Conservation (phyloP, 768 basidiomycete genomes). For the Rhizopogon roseolus region DNA sequence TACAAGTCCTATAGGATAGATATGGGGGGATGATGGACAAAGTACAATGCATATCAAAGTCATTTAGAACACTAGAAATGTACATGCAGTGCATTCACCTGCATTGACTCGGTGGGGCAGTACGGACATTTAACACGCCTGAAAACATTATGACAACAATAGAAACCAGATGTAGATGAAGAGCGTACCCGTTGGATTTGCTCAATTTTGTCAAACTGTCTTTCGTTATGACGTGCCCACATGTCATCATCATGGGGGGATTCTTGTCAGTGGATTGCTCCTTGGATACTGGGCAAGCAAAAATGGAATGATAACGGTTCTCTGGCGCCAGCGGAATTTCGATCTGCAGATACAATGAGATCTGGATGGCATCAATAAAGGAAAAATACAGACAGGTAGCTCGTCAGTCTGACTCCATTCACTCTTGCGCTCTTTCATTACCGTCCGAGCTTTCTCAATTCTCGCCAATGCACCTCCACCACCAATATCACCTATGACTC, state of each 20-base stretch:
- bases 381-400: conserved; percentile 56
- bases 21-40: neutral
- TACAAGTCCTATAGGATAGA: conserved; percentile 3
- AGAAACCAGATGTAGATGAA: neutral
- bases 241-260: conserved; percentile 96
- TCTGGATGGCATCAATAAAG: neutral
- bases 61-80: conserved; percentile 45
- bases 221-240: conserved; percentile 92
- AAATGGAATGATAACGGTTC: conserved; percentile 94
- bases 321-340: conserved; percentile 86
- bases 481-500: conserved; percentile 90
- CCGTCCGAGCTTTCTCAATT: conserved; percentile 91
- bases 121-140: conserved; percentile 97
- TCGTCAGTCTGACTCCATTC: conserved; percentile 91
- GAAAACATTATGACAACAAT: conserved; percentile 2
- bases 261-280: conserved; percentile 92
- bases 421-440: conserved; percentile 90
- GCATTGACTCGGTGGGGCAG: conserved; percentile 77
- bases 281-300: conserved; percentile 96
- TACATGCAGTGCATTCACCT: conserved; percentile 53
- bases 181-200: conserved; percentile 76
- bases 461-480: conserved; percentile 86
- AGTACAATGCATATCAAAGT: conserved; percentile 2
- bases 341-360: conserved; percentile 50
- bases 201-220: conserved; percentile 88